Conservation (phyloP, 768 basidiomycete genomes). For the Favolaschia claudopus region DNA sequence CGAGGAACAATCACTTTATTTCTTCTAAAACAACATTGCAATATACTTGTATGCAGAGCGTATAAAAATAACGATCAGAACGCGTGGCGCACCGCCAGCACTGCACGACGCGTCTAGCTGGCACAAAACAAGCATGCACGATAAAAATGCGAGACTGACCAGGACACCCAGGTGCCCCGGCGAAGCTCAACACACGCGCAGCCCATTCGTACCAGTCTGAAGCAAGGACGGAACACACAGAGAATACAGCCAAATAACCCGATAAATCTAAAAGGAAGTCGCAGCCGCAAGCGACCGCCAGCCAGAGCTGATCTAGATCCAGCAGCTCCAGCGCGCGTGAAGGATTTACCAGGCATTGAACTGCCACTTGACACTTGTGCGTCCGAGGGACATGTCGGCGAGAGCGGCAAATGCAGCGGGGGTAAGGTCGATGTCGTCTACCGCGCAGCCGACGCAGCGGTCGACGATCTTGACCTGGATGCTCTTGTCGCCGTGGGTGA, state of each 20-base stretch:
- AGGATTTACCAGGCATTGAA: constrained; percentile 35
- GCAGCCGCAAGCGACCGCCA: constrained; percentile 6
- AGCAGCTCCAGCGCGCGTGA: constrained; percentile 6
- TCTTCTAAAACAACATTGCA: too few relatives aligned
- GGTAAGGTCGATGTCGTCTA: constrained; percentile 40
- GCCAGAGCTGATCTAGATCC: neutral
- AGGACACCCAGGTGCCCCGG: constrained; percentile 6
- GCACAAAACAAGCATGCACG: neutral
- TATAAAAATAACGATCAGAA: constrained; percentile 22
- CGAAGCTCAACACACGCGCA: constrained; percentile 7
- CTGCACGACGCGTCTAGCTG: constrained; percentile 29
- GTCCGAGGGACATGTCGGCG: constrained; percentile 33
- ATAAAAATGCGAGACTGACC: constrained; percentile 7
- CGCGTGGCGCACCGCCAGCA: constrained; percentile 25
- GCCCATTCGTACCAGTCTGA: constrained; percentile 18
- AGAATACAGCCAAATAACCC: constrained; percentile 8
- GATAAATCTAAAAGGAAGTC: neutral
- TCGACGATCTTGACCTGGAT: constrained; percentile 54
- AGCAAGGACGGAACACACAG: constrained; percentile 6
- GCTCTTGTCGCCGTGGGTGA: constrained; percentile 39
- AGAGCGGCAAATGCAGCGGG: constrained; percentile 36
- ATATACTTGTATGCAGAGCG: too few relatives aligned
- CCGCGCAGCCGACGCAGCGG: constrained; percentile 55
- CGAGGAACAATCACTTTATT: too few relatives aligned
- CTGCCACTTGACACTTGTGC: constrained; percentile 47